Conservation (phyloP, 148 eudicot species). For the Diospyros kaki region DNA sequence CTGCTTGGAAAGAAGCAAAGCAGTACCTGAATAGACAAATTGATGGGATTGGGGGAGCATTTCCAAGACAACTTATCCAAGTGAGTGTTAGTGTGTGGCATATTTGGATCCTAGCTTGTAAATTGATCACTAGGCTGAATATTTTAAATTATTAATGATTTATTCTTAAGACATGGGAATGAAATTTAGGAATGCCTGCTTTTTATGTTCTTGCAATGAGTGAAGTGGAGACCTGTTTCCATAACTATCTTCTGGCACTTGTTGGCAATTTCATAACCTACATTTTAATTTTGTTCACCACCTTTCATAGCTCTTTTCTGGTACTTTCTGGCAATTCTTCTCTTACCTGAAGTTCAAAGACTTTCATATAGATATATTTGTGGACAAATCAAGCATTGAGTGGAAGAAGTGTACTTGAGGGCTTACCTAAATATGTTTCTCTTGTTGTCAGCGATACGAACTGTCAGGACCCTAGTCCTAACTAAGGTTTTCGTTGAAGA, state of each 20-base stretch:
- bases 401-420: too few relatives aligned
- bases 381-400: too few relatives aligned
- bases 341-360: too few relatives aligned
- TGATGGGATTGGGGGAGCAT: conserved; percentile 28
- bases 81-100: conserved; percentile 27
- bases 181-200: neutral
- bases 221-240: neutral
- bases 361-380: too few relatives aligned
- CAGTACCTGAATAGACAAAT: conserved; percentile 33
- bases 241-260: conserved; percentile 3
- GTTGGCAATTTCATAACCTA: neutral
- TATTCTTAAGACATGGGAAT: neutral
- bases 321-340: too few relatives aligned
- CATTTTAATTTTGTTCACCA: neutral
- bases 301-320: neutral
- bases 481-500: too few relatives aligned
- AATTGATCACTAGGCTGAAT: neutral
- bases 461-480: too few relatives aligned
- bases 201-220: neutral
- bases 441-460: too few relatives aligned
- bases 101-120: neutral
- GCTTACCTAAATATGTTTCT: too few relatives aligned
- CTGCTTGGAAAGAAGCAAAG: conserved; percentile 69
- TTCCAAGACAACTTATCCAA: conserved; percentile 42
- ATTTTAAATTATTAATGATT: neutral